Evolutionary conservation across 2,329 filamentous ascomycete species (phyloP), one percentile per base, ranked within the genome.

Genomic region (Colletotrichum graminicola): DNA sequence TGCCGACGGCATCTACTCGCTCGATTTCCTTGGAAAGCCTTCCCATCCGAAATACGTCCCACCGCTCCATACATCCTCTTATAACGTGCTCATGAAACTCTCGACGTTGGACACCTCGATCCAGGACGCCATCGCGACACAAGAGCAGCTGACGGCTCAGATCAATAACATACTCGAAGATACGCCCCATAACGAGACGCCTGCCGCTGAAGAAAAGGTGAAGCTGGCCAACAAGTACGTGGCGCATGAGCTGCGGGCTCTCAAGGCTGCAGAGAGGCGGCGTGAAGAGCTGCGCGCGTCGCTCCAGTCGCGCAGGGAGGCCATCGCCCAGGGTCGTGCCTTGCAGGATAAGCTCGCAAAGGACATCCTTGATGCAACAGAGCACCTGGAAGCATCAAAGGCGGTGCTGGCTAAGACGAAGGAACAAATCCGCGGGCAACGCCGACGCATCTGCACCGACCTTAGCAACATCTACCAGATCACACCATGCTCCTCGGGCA

Each of bases 91-190:
- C 26, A 95, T 98, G 91, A 92, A 93, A 72, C 86, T 98, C 14
- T 92, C 93, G 7, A 97, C 95, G 69, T 86, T 98, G 21, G 94
- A 97, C 73, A 93, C 93, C 78, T 97, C 94, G 66, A 93, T 98
- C 32, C 94, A 97, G 78, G 95, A 98, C 80, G 94, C 94, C 1
- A 83, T 97, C 12, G 89, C 91, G 1, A 97, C 94, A 0, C 90
- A 93, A 18, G 90, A 93, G 71, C 87, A 87, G 64, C 85, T 98
- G 11, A 90, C 93, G 59, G 82, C 87, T n/a, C 93, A 97, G 74
- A 97, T 98, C 74, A 93, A 93, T 74, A 79, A 84, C 0, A 81
- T 90, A 0, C 79, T 91, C 5, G 78, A 82, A 0, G 75, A 80
- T 0, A 80, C 80, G 4, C 82, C 85, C 0, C 75, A 79, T 1